Evolutionary conservation across 208 protist species (phyloP).

Genomic region (Trypanosoma cruzi): DNA sequence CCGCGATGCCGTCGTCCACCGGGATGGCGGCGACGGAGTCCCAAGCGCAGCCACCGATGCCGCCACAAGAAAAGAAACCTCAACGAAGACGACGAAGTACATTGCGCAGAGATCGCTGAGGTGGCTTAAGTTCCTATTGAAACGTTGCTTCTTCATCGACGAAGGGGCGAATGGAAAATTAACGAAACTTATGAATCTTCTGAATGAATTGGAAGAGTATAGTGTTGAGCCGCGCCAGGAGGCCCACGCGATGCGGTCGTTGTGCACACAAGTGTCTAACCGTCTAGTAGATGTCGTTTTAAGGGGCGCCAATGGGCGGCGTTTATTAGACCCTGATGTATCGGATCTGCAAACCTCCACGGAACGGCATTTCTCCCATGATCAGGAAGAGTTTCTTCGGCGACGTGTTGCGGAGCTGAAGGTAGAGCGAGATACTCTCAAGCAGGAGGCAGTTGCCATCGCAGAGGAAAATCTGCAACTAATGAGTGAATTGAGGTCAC

Average conservation of each 20-base stretch:
- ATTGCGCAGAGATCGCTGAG: constrained; percentile 11
- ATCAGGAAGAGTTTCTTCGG: background rate
- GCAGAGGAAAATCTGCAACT: constrained; percentile 21
- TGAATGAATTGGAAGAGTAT: constrained; percentile 6
- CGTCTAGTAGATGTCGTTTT: background rate
- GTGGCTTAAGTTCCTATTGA: constrained; percentile 25
- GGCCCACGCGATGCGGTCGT: background rate
- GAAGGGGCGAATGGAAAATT: background rate
- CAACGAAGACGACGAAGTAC: no score
- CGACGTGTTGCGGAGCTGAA: constrained; percentile 1
- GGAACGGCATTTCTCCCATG: background rate
- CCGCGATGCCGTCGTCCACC: background rate
- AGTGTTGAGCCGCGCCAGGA: background rate
- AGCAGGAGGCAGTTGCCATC: background rate
- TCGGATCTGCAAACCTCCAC: background rate
- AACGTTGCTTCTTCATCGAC: constrained; percentile 4
- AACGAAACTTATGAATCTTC: background rate
- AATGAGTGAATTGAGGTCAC: constrained; percentile 2
- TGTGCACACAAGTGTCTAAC: constrained; percentile 22
- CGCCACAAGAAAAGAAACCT: no score
- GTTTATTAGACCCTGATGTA: no score
- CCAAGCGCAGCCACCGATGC: background rate
- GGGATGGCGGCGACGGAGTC: background rate
- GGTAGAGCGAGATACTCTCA: constrained; percentile 15
- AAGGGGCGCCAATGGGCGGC: background rate